These are phyloP conservation scores for Ceratocystis smalleyi DNA, from an alignment of 2,329 filamentous ascomycete genomes.

Conservation along the genomic window DNA sequence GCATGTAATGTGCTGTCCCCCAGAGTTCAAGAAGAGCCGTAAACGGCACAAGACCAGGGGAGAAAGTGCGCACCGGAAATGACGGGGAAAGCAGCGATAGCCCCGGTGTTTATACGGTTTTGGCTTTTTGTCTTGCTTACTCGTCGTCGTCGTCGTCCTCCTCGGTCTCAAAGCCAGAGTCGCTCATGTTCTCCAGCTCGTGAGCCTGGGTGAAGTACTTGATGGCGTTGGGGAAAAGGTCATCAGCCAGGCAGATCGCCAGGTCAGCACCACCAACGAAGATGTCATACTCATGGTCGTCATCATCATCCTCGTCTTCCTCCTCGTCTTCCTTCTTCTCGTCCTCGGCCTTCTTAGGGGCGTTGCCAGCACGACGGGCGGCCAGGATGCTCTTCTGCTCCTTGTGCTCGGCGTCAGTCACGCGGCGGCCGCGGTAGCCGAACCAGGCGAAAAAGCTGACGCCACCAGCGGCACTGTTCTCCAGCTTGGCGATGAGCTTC, in stretches of 20 bases:
- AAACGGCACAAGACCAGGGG: not conserved
- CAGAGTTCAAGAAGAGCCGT: slow-evolving; percentile 1
- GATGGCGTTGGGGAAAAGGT: slow-evolving; percentile 76
- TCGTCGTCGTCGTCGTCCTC: slow-evolving; percentile 29
- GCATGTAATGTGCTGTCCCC: slow-evolving; percentile 1
- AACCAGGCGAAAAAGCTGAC: slow-evolving; percentile 84
- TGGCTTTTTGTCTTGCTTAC: slow-evolving; percentile 12
- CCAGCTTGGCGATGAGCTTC: slow-evolving; percentile 38
- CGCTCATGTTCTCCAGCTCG: slow-evolving; percentile 50
- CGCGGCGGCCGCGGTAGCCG: slow-evolving; percentile 54
- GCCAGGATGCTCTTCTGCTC: slow-evolving; percentile 37
- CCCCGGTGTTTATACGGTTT: too few species aligned
- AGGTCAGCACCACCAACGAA: slow-evolving; percentile 79
- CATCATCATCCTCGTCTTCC: slow-evolving; percentile 44
- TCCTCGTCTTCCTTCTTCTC: slow-evolving; percentile 40
- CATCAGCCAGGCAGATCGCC: slow-evolving; percentile 66
- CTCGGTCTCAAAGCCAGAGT: slow-evolving; percentile 52
- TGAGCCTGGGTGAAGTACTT: slow-evolving; percentile 83
- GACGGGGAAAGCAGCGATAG: not conserved
- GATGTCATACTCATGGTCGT: slow-evolving; percentile 60
- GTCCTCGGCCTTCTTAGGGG: slow-evolving; percentile 30
- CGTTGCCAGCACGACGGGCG: slow-evolving; percentile 36
- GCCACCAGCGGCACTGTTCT: slow-evolving; percentile 45
- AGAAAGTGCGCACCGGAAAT: not conserved
- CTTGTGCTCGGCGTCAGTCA: slow-evolving; percentile 59